phyloP scores from a whole-genome alignment of 768 basidiomycete species.

The Omphalotus guepiniiformis region DNA sequence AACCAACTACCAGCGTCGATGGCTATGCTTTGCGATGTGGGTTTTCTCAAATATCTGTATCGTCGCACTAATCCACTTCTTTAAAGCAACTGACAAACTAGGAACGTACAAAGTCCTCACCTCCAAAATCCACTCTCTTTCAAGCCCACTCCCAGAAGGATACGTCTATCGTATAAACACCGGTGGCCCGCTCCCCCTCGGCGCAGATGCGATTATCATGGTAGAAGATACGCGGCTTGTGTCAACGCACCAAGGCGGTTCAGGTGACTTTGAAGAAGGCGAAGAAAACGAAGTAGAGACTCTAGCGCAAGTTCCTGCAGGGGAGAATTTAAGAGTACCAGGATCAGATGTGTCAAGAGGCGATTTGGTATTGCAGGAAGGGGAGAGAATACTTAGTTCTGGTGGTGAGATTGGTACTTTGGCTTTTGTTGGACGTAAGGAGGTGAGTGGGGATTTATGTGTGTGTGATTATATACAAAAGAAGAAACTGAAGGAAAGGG shows the following conservation, averaged over 20 bases:
- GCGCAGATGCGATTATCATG: slow-evolving; percentile 82
- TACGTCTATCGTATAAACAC: slow-evolving; percentile 80
- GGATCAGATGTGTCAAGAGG: slow-evolving; percentile 73
- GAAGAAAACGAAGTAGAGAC: slow-evolving; percentile 75
- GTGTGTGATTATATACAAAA: background rate
- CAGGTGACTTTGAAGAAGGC: slow-evolving; percentile 22
- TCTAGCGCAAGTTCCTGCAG: slow-evolving; percentile 52
- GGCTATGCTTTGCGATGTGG: slow-evolving; percentile 80
- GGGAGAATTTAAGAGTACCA: slow-evolving; percentile 70
- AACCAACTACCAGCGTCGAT: slow-evolving; percentile 78
- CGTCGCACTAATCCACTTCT: background rate
- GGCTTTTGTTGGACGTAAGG: slow-evolving; percentile 68
- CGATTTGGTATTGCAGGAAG: slow-evolving; percentile 60
- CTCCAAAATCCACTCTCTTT: slow-evolving; percentile 44
- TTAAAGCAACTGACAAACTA: slow-evolving; percentile 56
- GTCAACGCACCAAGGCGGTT: slow-evolving; percentile 37
- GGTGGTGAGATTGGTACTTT: slow-evolving; percentile 87
- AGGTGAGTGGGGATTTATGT: slow-evolving; percentile 38
- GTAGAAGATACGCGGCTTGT: slow-evolving; percentile 85
- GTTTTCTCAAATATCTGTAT: too few relatives aligned
- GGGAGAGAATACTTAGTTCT: slow-evolving; percentile 53
- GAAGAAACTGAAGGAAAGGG: too few relatives aligned
- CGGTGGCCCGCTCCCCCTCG: slow-evolving; percentile 73
- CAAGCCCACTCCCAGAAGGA: slow-evolving; percentile 47
- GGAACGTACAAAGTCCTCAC: slow-evolving; percentile 69